Base-by-base conservation (phyloP, 495 filamentous ascomycete genomes). In the Penicillium daleae region DNA sequence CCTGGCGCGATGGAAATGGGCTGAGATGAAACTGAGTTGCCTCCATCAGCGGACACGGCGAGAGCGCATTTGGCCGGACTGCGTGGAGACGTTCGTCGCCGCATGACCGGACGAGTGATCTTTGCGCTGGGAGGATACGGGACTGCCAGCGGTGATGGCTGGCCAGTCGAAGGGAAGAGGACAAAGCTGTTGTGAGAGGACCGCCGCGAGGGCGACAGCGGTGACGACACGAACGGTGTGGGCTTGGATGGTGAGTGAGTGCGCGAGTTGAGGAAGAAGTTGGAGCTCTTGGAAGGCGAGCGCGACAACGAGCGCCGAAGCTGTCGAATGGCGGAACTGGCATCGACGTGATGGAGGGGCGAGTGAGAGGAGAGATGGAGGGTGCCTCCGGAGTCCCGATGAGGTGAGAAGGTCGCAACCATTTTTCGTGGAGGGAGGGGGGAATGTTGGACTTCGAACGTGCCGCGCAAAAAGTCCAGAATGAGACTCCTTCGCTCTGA, bases 311-410 rank as follows among this genome's bases (percentile, higher is more conserved):
- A 96, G 65, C 92, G 89, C 44, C 92, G 85, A 44, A 97, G 76
- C 64, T 92, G 88, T 64, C 89, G 82, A 55, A 96, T 89, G 17
- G 90, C 86, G 24, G 90, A 86, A 65, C 85, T 87, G 5, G 91
- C 85, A 76, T 93, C 90, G 66, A 92, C 88, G 78, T 89, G 87
- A 66, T 91, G 89, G 59, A 88, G 85, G 65, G 91, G 90, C 27
- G 90, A 92, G 53, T 92, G 93, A 32, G 93, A 94, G 55, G 90
- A 85, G 4, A 94, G 82, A 69, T 93, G 91, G 57, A 96, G 80
- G 46, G 91, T 92, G 61, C 90, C 89, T 66, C 91, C 90, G 60
- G 88, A 87, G 75, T 85, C 83, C 62, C 81, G 78, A 68, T 83
- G 82, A 55, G 83, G 79, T 64, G 83, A 83, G 66, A 80, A 82